Percentiles rank a stretch among this genome's conserved stretches.
Evolutionary conservation across 169 alveolate species (phyloP).

Genomic region (Plasmodium malariae): DNA sequence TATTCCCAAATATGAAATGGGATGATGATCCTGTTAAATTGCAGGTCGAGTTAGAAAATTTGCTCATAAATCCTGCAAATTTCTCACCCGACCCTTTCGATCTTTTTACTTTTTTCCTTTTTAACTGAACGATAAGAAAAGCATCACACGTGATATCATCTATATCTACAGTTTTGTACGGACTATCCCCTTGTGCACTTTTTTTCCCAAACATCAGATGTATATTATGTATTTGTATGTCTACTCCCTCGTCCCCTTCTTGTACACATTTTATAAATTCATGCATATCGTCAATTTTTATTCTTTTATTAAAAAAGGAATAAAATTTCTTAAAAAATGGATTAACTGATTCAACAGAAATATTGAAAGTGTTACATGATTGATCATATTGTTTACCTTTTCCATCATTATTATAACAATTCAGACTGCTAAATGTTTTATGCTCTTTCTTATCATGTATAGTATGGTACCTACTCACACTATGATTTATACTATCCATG

Average conservation of each 20-base stretch:
- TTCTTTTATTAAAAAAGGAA: conserved; percentile 8
- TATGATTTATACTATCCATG: background rate
- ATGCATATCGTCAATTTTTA: conserved; percentile 1
- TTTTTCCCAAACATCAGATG: conserved; percentile 13
- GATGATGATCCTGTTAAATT: no score
- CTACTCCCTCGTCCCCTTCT: background rate
- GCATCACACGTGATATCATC: conserved; percentile 27
- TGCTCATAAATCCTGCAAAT: no score
- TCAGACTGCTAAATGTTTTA: no score
- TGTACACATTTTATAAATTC: background rate
- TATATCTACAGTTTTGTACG: background rate
- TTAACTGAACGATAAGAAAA: conserved; percentile 22
- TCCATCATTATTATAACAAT: no score
- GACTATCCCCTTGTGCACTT: background rate
- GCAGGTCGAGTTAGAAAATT: no score
- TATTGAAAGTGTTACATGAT: background rate
- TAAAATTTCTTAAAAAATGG: background rate
- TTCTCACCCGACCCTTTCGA: no score
- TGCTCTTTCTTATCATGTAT: no score
- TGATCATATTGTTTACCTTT: no score
- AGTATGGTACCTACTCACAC: no score
- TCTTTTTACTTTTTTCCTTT: conserved; percentile 16
- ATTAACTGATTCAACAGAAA: background rate
- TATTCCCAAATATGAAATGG: no score
- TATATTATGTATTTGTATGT: background rate